Evolutionary conservation across 163 green algal species (phyloP), one percentile per base, ranked within the genome.

Genomic region (Scenedesmus sp.): DNA sequence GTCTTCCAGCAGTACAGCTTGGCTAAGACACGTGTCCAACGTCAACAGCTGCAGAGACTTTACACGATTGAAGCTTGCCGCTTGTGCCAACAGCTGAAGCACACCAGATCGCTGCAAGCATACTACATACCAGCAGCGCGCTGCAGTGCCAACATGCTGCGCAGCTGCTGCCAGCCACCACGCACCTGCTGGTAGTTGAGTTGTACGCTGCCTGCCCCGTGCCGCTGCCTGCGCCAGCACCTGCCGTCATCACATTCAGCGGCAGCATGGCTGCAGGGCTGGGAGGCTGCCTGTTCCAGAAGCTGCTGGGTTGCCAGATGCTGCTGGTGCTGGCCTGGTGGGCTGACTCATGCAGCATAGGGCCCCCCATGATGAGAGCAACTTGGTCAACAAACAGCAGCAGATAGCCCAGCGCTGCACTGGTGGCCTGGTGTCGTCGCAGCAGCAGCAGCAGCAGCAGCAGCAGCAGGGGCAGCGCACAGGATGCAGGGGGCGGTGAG

Each of bases 361-460:
- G 95, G 0, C 90, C 94, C 18, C 94, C 94, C 43, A 96, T 90
- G 83, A 96, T 96, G 49, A 92, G 85, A 16, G 90, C 88, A 5
- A 95, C 85, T 59, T 95, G 89, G 70, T 95, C 92, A 1, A 93
- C 13, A 20, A 97, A 88, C 84, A 95, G 92, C 91, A 96, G 86
- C 84, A 95, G 81, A 91, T 96, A 96, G 82, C 95, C 95, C 44
- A 97, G 93, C 3, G 88, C 92, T 30, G 93, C 89, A 70, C 90
- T 94, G 37, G 89, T 92, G 40, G 89, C 73, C 92, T 95, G 85
- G 13, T 59, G 24, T 3, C 3, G 42, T 43, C 40, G 79, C 40
- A 37, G 40, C 68, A 81, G 35, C 16, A 81, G 37, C 35, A 81
- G 72, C 72, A 46, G 35, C 70, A 42, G 33, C 22, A 13, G 42